Percentiles rank a stretch among this genome's conserved stretches.
These are phyloP conservation scores for Capronia coronata DNA, from an alignment of 2,329 filamentous ascomycete genomes.

Conservation along the genomic window DNA sequence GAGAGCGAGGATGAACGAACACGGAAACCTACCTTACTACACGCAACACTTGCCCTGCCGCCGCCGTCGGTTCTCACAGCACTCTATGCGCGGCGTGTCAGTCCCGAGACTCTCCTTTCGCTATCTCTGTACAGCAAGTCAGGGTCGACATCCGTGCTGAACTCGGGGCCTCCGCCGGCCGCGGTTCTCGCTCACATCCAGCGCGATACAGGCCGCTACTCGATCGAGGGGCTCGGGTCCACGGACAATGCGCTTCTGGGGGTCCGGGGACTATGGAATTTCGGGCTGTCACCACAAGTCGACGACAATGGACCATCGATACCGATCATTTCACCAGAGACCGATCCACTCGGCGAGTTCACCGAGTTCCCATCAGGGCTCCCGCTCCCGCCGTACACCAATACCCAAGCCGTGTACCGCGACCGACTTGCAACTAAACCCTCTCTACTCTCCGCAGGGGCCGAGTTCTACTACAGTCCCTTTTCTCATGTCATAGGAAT, in stretches of 20 bases:
- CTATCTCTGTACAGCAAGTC: slow-evolving; percentile 52
- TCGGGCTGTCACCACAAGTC: slow-evolving; percentile 58
- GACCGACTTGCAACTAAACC: slow-evolving; percentile 25
- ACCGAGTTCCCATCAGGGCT: slow-evolving; percentile 19
- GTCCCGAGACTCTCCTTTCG: slow-evolving; percentile 70
- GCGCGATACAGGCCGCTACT: slow-evolving; percentile 81
- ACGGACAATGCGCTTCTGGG: slow-evolving; percentile 88
- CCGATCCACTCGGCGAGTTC: slow-evolving; percentile 2
- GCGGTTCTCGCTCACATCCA: slow-evolving; percentile 42
- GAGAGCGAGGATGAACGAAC: slow-evolving; percentile 15
- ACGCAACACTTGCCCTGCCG: slow-evolving; percentile 42
- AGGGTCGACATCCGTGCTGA: slow-evolving; percentile 22
- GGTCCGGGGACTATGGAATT: slow-evolving; percentile 86
- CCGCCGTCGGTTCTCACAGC: slow-evolving; percentile 82
- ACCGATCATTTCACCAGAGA: not conserved
- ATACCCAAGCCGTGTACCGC: slow-evolving; percentile 29
- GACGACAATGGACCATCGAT: slow-evolving; percentile 3
- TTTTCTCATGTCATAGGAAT: slow-evolving; percentile 90
- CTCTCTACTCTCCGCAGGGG: slow-evolving; percentile 82
- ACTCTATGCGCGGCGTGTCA: slow-evolving; percentile 70
- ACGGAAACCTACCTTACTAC: slow-evolving; percentile 39
- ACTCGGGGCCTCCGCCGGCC: slow-evolving; percentile 47
- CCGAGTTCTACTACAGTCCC: slow-evolving; percentile 90
- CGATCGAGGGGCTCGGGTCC: slow-evolving; percentile 81
- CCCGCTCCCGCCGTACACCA: slow-evolving; percentile 29